These are phyloP conservation scores for Pelargonium myrrhifolium DNA, from an alignment of 441 rosid species.

Conservation along the genomic window DNA sequence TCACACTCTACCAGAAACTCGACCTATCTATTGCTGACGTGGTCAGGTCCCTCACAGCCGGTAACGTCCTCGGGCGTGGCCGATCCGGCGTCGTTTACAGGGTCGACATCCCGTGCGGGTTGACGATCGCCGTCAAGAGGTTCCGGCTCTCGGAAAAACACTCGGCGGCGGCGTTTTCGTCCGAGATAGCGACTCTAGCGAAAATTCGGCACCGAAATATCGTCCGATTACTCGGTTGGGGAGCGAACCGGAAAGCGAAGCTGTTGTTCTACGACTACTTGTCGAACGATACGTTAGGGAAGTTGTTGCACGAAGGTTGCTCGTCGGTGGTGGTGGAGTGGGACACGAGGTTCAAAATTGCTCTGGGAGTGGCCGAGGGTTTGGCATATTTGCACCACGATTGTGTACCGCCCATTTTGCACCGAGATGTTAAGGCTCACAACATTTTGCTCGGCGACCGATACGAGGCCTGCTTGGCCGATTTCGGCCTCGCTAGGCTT, in stretches of 20 bases:
- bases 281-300: constrained; percentile 56
- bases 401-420: constrained; percentile 73
- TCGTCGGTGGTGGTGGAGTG: constrained; percentile 37
- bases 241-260: constrained; percentile 56
- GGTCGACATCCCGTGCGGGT: constrained; percentile 41
- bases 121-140: constrained; percentile 57
- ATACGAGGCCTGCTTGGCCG: constrained; percentile 67
- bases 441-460: constrained; percentile 66
- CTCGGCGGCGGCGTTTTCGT: constrained; percentile 57
- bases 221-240: constrained; percentile 77
- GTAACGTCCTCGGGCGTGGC: constrained; percentile 65
- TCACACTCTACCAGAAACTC: constrained; percentile 75
- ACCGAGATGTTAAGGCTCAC: constrained; percentile 77
- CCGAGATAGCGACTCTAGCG: constrained; percentile 68
- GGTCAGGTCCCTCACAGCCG: constrained; percentile 37
- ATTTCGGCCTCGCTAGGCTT: constrained; percentile 75
- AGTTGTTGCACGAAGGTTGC: constrained; percentile 41
- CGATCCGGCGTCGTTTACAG: constrained; percentile 76
- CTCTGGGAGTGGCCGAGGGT: constrained; percentile 73
- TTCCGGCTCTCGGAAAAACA: constrained; percentile 43
- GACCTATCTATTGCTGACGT: constrained; percentile 66
- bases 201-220: constrained; percentile 82
- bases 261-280: constrained; percentile 65
- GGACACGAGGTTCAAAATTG: constrained; percentile 65
- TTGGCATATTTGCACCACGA: constrained; percentile 81